phyloP scores from a whole-genome alignment of 805 yeast genomes.

The Saturnispora ahearnii region DNA sequence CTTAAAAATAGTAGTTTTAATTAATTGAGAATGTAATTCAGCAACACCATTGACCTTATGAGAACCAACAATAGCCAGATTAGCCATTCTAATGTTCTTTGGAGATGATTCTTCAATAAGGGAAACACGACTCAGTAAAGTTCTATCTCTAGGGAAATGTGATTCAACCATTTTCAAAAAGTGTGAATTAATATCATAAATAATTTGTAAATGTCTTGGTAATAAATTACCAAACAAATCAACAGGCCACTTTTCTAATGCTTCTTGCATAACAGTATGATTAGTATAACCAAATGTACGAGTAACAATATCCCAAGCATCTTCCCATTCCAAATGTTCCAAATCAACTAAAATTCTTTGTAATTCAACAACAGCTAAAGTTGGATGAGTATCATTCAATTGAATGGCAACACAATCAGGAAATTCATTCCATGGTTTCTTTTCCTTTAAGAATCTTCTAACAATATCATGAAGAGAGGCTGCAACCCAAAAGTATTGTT shows the following conservation, averaged over 20 bases:
- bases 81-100: constrained; percentile 88
- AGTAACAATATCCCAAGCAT: constrained; percentile 79
- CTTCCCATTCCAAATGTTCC: constrained; percentile 73
- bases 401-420: constrained; percentile 86
- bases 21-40: constrained; percentile 85
- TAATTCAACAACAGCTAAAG: constrained; percentile 81
- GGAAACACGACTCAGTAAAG: constrained; percentile 60
- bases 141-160: constrained; percentile 67
- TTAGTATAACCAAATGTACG: constrained; percentile 84
- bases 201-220: constrained; percentile 87
- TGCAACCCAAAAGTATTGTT: constrained; percentile 95
- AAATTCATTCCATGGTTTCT: constrained; percentile 71
- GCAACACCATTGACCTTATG: constrained; percentile 96
- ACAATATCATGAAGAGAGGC: constrained; percentile 88
- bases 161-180: constrained; percentile 71
- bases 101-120: constrained; percentile 75
- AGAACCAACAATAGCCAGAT: constrained; percentile 82
- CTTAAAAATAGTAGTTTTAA: constrained; percentile 79
- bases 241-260: constrained; percentile 93
- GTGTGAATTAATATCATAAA: constrained; percentile 73
- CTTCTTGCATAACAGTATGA: constrained; percentile 93
- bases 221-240: constrained; percentile 66
- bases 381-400: constrained; percentile 91
- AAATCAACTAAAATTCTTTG: constrained; percentile 79
- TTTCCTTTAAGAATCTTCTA: constrained; percentile 76